These are phyloP conservation scores for Prunus mongolica DNA, from an alignment of 306 rosid genomes.

Conservation along the genomic window DNA sequence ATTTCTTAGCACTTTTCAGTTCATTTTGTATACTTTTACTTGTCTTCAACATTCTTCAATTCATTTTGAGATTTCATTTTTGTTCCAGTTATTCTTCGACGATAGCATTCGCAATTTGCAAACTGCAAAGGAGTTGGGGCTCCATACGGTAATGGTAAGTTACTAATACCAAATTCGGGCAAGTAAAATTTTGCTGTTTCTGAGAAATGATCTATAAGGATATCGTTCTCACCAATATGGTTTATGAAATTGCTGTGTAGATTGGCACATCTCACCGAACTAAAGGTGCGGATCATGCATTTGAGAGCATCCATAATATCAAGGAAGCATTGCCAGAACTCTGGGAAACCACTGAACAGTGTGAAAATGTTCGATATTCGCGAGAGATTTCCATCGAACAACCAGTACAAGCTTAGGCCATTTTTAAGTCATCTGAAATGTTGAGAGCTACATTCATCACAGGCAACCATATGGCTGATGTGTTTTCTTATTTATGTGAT, in stretches of 20 bases:
- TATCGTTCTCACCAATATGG: not conserved
- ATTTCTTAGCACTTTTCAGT: not conserved
- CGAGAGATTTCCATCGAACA: conserved; percentile 64
- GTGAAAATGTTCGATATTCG: conserved; percentile 27
- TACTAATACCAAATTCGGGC: not conserved
- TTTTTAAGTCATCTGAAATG: not conserved
- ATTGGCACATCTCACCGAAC: conserved; percentile 54
- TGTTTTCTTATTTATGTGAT: too few relatives aligned
- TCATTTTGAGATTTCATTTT: not conserved
- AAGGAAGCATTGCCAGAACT: conserved; percentile 87
- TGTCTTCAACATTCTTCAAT: not conserved
- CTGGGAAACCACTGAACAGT: conserved; percentile 54
- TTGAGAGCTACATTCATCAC: not conserved
- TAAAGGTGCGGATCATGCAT: conserved; percentile 60
- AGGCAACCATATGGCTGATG: not conserved
- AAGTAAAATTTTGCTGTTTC: not conserved
- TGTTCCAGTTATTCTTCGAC: conserved; percentile 73
- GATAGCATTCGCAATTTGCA: conserved; percentile 63
- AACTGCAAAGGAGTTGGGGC: conserved; percentile 57
- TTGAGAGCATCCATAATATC: conserved; percentile 87
- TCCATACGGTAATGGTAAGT: conserved; percentile 71
- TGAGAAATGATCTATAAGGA: not conserved
- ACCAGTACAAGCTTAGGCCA: conserved; percentile 54
- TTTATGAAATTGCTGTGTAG: conserved; percentile 35
- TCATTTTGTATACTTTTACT: not conserved